Percentiles rank a stretch among this genome's conserved stretches.
These are phyloP conservation scores for Geotrichum siamense DNA, from an alignment of 1,139 yeast species.

Conservation along the genomic window DNA sequence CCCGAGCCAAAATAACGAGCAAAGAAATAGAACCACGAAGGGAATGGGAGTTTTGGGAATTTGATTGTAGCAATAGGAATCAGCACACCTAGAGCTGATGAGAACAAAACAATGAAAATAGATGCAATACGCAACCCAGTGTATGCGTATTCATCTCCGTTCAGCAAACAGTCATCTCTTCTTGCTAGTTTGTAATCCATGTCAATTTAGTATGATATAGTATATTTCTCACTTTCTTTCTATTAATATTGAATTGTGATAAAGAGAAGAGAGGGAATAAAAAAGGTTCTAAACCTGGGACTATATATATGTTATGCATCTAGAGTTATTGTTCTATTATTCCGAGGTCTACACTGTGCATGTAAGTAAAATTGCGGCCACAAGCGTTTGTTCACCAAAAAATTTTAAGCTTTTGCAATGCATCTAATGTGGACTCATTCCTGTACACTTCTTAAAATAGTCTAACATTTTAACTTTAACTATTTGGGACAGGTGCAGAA, in stretches of 20 bases:
- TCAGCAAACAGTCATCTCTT: background rate
- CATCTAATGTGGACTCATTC: no score
- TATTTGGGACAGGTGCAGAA: no score
- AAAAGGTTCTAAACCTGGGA: background rate
- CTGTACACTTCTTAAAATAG: no score
- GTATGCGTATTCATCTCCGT: conserved; percentile 34
- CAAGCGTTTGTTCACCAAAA: no score
- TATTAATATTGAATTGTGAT: no score
- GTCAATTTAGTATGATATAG: background rate
- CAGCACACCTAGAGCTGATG: conserved; percentile 50
- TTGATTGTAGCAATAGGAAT: conserved; percentile 35
- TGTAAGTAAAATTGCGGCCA: no score
- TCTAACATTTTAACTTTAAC: no score
- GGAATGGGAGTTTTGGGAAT: conserved; percentile 37
- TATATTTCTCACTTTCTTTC: no score
- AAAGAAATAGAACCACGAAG: conserved; percentile 53
- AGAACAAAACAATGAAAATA: conserved; percentile 57
- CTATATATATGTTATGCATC: no score
- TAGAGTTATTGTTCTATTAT: no score
- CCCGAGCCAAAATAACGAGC: conserved; percentile 89
- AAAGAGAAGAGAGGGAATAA: background rate
- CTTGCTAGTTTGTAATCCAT: background rate
- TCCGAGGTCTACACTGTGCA: no score
- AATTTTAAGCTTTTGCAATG: no score
- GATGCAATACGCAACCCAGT: conserved; percentile 67